Conservation (phyloP, 352 stramenopile genomes). For the Globisporangium spiculum region DNA sequence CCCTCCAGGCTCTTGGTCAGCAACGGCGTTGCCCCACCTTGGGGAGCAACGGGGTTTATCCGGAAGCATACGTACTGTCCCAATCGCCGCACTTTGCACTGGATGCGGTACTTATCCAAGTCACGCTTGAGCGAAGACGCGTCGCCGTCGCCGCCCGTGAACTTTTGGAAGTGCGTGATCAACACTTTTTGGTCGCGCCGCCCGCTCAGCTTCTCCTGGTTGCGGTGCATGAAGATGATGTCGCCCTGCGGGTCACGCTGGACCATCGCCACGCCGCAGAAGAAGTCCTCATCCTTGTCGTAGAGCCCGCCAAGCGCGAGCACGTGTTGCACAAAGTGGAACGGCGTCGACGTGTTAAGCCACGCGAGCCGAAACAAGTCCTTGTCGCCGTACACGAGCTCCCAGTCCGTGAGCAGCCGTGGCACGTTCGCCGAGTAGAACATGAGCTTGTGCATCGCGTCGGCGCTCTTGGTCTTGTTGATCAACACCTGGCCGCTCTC, state of each 20-base stretch:
- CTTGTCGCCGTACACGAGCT: slow-evolving; percentile 73
- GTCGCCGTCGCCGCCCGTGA: slow-evolving; percentile 64
- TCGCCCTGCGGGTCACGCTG: slow-evolving; percentile 69
- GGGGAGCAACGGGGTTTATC: slow-evolving; percentile 39
- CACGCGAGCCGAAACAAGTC: slow-evolving; percentile 78
- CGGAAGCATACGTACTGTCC: slow-evolving; percentile 68
- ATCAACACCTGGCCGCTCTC: slow-evolving; percentile 78
- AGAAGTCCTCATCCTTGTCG: slow-evolving; percentile 43
- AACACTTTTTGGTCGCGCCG: slow-evolving; percentile 50
- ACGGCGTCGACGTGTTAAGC: slow-evolving; percentile 69
- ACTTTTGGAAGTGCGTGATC: slow-evolving; percentile 76
- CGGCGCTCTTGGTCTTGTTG: slow-evolving; percentile 36
- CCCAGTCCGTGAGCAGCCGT: slow-evolving; percentile 55
- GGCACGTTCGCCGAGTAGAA: slow-evolving; percentile 70
- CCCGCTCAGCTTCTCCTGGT: slow-evolving; percentile 75
- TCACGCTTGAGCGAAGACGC: slow-evolving; percentile 43
- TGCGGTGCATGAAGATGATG: slow-evolving; percentile 81
- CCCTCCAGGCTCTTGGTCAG: slow-evolving; percentile 53
- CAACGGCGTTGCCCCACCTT: slow-evolving; percentile 42
- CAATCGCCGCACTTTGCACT: slow-evolving; percentile 54
- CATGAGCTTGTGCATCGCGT: slow-evolving; percentile 70
- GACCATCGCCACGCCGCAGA: slow-evolving; percentile 81
- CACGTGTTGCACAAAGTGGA: slow-evolving; percentile 65
- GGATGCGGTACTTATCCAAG: slow-evolving; percentile 72
- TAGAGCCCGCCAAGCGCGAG: slow-evolving; percentile 56